Evolutionary conservation across 257 asterid genomes (phyloP), one percentile per base, ranked within the genome.

Genomic region (Penstemon barbatus): DNA sequence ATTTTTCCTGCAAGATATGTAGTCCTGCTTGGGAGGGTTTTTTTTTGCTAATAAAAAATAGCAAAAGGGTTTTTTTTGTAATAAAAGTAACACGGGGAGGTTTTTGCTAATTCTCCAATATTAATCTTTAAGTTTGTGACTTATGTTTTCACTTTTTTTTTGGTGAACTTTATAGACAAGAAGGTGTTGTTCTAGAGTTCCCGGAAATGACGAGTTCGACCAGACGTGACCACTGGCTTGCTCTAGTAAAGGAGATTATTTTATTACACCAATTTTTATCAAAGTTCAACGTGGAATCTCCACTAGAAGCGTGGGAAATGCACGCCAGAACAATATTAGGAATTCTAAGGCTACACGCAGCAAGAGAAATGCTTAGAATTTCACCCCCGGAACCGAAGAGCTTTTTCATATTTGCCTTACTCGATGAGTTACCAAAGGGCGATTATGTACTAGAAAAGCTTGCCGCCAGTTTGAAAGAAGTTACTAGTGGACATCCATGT

Each of bases 151-250:
- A 25, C 33, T 25, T 25, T 1, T 25, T 25, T 25, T 25, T 25
- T 25, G 2, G 33, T 25, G 33, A 25, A 11, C 62, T 65, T 69
- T 25, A 6, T 43, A 92, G 98, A 82, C 70, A 88, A 75, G 97
- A 84, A 61, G 81, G 83, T 37, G 78, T 92, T 4, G 69, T 90
- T 69, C 40, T 92, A 36, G 98, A 90, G 75, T 92, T 92, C 67
- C 98, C 97, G 0, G 98, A 92, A 85, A 73, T 90, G 86, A 90
- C 97, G n/a, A 90, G 98, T 71, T 86, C 97, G 38, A 92, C 96
- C 0, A 85, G 98, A 52, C 95, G 98, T 0, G 94, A 90, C 54
- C 95, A 86, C 45, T 90, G 98, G 98, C 95, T 92, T 44, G 85
- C 93, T 3, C 93, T 92, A 6, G 74, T 85, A 42, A 81, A 81